Conservation (phyloP, 345 rosid genomes). For the Ceriops decandra region DNA sequence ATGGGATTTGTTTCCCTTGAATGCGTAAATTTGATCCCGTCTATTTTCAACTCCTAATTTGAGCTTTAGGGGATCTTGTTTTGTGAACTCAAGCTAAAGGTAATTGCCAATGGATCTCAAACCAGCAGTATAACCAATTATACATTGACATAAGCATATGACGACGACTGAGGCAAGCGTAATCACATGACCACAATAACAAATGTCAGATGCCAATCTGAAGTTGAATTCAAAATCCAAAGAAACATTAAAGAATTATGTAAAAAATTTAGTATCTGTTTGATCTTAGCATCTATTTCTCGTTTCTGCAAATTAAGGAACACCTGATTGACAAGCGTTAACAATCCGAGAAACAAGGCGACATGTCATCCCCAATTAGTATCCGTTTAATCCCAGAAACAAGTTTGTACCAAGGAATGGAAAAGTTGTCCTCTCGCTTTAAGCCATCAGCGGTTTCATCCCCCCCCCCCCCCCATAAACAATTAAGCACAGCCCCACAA, state of each 20-base stretch:
- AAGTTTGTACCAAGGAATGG: neutral
- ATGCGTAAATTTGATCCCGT: neutral
- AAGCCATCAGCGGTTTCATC: neutral
- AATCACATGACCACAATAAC: too few relatives aligned
- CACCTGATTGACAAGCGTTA: neutral
- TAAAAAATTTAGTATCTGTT: neutral
- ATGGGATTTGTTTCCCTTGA: neutral
- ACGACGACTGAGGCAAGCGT: constrained; percentile 4
- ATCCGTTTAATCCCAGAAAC: neutral
- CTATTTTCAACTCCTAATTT: neutral
- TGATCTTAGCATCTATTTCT: too few relatives aligned
- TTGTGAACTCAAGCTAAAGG: neutral
- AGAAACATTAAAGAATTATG: neutral
- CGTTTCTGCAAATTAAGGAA: neutral
- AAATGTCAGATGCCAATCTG: too few relatives aligned
- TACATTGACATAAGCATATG: neutral
- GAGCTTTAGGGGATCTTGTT: neutral
- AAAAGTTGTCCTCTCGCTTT: neutral
- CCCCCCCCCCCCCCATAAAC: too few relatives aligned
- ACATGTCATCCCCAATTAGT: constrained; percentile 4
- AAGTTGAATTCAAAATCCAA: neutral
- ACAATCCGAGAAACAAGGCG: neutral
- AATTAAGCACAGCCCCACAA: too few relatives aligned
- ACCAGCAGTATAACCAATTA: neutral
- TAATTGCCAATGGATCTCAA: neutral